Percentiles rank a stretch among this genome's conserved stretches.
Evolutionary conservation across 306 rosid species (phyloP).

Genomic region (Oxytropis ochrocephala): DNA sequence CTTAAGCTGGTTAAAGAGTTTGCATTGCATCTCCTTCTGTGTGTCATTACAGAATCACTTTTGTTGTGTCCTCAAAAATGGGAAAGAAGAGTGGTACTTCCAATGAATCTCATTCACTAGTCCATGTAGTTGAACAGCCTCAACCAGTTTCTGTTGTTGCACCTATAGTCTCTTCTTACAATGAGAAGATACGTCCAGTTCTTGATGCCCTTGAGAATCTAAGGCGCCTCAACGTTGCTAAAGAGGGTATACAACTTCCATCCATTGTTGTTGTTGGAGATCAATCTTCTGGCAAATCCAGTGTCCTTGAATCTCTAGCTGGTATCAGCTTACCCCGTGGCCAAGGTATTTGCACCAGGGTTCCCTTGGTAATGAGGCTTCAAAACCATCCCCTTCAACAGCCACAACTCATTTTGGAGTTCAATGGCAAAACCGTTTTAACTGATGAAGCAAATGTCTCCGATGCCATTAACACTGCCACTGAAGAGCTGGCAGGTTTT

Average conservation of each 20-base stretch:
- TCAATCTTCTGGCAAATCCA: constrained; percentile 35
- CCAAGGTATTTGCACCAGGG: constrained; percentile 60
- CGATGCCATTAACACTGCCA: constrained; percentile 35
- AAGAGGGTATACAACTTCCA: constrained; percentile 49
- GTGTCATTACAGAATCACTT: background rate
- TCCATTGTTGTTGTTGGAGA: constrained; percentile 50
- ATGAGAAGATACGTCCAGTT: constrained; percentile 36
- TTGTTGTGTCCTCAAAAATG: background rate
- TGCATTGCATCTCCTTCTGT: background rate
- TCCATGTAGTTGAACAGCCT: background rate
- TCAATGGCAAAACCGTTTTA: constrained; percentile 7
- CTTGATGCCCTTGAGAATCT: constrained; percentile 42
- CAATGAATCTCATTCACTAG: background rate
- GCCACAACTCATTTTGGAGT: constrained; percentile 37
- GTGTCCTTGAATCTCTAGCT: constrained; percentile 45
- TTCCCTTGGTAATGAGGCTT: constrained; percentile 49
- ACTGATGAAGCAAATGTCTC: constrained; percentile 33
- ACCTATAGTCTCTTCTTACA: constrained; percentile 29
- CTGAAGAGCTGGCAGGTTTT: constrained; percentile 37
- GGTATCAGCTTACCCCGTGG: constrained; percentile 53
- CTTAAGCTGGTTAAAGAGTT: background rate
- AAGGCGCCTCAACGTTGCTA: constrained; percentile 28
- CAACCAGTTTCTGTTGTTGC: background rate
- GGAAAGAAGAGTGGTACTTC: background rate
- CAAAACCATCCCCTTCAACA: constrained; percentile 22